Percentiles rank a stretch among this genome's conserved stretches.
Conservation (phyloP, 495 filamentous ascomycete genomes). For the Rhypophila decipiens region DNA sequence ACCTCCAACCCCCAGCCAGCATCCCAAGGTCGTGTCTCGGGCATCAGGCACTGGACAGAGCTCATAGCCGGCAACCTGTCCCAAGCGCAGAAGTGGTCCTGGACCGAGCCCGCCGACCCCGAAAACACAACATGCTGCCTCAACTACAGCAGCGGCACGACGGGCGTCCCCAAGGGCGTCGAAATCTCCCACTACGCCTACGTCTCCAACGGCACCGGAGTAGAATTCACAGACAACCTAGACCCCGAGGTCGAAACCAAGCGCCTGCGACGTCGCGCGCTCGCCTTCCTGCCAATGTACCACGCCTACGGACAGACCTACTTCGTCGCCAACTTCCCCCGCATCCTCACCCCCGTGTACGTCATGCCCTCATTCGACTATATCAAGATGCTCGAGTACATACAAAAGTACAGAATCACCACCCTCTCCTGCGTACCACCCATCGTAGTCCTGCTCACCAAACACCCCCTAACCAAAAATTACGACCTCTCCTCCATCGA, state of each 20-base stretch:
- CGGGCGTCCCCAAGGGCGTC: constrained; percentile 78
- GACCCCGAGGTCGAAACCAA: constrained; percentile 36
- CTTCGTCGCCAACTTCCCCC: constrained; percentile 32
- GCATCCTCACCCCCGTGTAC: constrained; percentile 47
- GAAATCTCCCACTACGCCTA: constrained; percentile 71
- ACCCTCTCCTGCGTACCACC: constrained; percentile 56
- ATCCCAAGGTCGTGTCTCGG: constrained; percentile 26
- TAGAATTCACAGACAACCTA: constrained; percentile 39
- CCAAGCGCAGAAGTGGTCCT: constrained; percentile 38
- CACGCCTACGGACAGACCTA: constrained; percentile 57
- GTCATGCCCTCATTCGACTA: constrained; percentile 74
- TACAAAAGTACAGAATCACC: constrained; percentile 64
- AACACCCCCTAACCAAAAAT: constrained; percentile 56
- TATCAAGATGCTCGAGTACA: constrained; percentile 57
- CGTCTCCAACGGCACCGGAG: constrained; percentile 57
- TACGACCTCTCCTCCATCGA: constrained; percentile 66
- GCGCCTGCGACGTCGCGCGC: constrained; percentile 17
- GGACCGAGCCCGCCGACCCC: constrained; percentile 31
- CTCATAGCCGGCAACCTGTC: constrained; percentile 31
- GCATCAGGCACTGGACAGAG: constrained; percentile 38
- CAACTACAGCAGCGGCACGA: constrained; percentile 75
- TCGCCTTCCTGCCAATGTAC: constrained; percentile 67
- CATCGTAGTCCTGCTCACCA: constrained; percentile 65
- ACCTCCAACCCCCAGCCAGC: constrained; percentile 32
- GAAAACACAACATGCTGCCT: constrained; percentile 40